These are phyloP conservation scores for Tephrocybe rancida DNA, from an alignment of 768 basidiomycete species.

Conservation along the genomic window DNA sequence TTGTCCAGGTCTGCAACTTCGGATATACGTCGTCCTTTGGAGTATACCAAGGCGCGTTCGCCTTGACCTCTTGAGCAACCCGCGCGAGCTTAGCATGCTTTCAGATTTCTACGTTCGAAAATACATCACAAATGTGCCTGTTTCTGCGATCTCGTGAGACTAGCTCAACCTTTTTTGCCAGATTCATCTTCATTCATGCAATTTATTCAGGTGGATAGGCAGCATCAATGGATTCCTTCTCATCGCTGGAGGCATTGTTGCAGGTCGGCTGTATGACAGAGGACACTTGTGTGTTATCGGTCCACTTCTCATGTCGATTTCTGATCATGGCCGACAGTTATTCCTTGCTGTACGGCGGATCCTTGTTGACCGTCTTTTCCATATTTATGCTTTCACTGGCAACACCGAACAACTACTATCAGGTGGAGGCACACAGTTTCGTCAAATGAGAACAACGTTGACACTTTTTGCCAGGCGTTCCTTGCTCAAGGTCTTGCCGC, in stretches of 20 bases:
- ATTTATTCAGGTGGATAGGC: constrained; percentile 23
- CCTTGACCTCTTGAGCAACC: neutral
- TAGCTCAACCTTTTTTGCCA: neutral
- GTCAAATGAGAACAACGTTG: too few relatives aligned
- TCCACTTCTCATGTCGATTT: neutral
- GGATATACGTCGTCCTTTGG: constrained; percentile 41
- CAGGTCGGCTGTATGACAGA: constrained; percentile 46
- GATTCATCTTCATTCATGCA: neutral
- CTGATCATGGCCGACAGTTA: constrained; percentile 19
- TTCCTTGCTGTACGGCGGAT: constrained; percentile 34
- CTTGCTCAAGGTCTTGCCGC: constrained; percentile 44
- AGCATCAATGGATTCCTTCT: constrained; percentile 46
- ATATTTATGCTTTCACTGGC: constrained; percentile 50
- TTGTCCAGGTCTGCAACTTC: constrained; percentile 39
- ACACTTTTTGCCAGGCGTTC: constrained; percentile 33
- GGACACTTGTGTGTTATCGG: constrained; percentile 43
- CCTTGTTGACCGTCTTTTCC: constrained; percentile 37
- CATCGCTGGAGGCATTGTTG: constrained; percentile 39
- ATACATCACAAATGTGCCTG: constrained; percentile 35
- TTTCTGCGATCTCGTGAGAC: constrained; percentile 42
- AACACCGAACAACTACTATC: constrained; percentile 42
- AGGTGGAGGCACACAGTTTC: constrained; percentile 26
- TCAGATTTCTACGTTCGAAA: constrained; percentile 40
- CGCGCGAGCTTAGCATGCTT: neutral
- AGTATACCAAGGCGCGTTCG: constrained; percentile 40